phyloP scores from a whole-genome alignment of 1,284 basidiomycete species.

The Rhodotorula sp. region DNA sequence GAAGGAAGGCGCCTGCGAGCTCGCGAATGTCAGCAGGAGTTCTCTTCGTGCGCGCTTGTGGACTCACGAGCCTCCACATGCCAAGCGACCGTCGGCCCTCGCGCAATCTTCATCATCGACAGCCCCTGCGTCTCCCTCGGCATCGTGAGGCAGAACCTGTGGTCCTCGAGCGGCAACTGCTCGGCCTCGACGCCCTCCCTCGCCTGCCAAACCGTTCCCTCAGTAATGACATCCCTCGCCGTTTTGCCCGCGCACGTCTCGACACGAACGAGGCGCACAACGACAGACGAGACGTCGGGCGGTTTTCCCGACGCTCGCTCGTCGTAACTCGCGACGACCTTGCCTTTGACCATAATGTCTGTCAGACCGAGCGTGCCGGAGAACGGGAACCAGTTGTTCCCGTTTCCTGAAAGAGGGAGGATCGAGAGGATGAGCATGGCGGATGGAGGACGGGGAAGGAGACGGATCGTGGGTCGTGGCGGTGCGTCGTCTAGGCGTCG shows the following conservation, averaged over 20 bases:
- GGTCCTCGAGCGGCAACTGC: conserved; percentile 57
- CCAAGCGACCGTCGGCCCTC: conserved; percentile 54
- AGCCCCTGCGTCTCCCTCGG: conserved; percentile 62
- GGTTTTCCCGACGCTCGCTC: conserved; percentile 59
- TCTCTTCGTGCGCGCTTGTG: no score
- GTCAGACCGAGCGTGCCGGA: conserved; percentile 74
- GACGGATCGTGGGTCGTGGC: no score
- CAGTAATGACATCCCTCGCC: conserved; percentile 65
- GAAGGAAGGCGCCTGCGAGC: conserved; percentile 3
- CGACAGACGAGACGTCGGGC: conserved; percentile 61
- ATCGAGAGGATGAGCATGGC: conserved; percentile 18
- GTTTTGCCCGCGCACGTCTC: conserved; percentile 58
- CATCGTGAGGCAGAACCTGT: conserved; percentile 66
- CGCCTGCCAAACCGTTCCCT: conserved; percentile 52
- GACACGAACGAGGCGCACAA: conserved; percentile 70
- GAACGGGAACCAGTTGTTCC: conserved; percentile 59
- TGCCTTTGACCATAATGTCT: conserved; percentile 71
- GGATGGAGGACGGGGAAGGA: no score
- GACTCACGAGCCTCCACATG: conserved; percentile 73
- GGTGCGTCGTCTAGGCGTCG: no score
- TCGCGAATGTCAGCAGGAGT: background rate
- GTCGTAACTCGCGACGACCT: conserved; percentile 67
- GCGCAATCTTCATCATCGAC: conserved; percentile 57
- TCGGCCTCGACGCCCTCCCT: background rate
- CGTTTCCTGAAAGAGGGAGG: conserved; percentile 13